phyloP scores from a whole-genome alignment of 306 rosid species.

The Prinsepia uniflora region DNA sequence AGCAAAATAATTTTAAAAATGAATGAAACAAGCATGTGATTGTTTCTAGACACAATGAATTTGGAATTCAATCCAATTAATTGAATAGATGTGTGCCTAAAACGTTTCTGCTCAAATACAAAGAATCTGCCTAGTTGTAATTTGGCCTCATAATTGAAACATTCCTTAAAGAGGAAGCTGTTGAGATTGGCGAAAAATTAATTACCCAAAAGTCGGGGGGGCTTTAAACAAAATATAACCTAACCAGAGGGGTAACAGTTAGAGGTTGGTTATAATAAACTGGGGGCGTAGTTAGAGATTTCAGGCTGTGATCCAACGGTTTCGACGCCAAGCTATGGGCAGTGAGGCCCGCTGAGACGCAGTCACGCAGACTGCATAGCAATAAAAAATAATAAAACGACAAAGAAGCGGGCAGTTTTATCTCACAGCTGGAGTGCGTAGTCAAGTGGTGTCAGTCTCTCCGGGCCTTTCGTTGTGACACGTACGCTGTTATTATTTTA shows the following conservation, averaged over 20 bases:
- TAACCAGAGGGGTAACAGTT: slow-evolving; percentile 1
- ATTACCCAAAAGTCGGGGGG: not conserved
- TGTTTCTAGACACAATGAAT: not conserved
- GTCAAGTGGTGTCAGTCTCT: not conserved
- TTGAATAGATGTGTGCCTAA: not conserved
- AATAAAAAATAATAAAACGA: not conserved
- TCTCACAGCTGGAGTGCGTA: not conserved
- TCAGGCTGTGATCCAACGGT: slow-evolving; percentile 36
- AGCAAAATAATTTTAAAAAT: not conserved
- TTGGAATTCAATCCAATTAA: not conserved
- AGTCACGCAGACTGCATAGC: not conserved
- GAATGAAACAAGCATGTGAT: not conserved
- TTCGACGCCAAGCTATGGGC: slow-evolving; percentile 52
- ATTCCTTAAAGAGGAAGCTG: slow-evolving; percentile 3
- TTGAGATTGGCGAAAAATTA: slow-evolving; percentile 2
- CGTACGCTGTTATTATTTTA: not conserved
- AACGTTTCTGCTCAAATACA: not conserved
- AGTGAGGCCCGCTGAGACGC: not conserved
- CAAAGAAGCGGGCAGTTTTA: not conserved
- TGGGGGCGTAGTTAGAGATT: not conserved
- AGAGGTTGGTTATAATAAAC: slow-evolving; percentile 31
- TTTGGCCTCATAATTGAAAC: not conserved
- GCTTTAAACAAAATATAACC: slow-evolving; percentile 16
- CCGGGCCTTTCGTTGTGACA: not conserved
- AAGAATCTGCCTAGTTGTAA: slow-evolving; percentile 10